Conservation (phyloP, 2,329 filamentous ascomycete species). For the Pyricularia sp. region DNA sequence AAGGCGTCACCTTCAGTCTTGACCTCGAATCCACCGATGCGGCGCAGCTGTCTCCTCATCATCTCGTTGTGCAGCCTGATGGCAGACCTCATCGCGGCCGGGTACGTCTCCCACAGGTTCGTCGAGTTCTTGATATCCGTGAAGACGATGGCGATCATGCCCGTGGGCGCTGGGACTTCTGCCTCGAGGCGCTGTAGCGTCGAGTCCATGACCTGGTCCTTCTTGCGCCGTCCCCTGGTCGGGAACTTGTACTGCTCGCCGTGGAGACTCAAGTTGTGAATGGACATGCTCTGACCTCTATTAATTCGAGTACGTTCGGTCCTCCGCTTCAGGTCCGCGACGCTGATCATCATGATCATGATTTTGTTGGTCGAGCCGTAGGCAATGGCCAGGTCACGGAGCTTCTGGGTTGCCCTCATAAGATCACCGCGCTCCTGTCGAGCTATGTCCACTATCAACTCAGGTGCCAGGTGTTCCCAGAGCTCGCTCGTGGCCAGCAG, state of each 20-base stretch:
- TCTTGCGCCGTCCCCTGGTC: slow-evolving; percentile 53
- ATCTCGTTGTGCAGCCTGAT: slow-evolving; percentile 97
- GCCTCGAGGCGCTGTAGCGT: slow-evolving; percentile 78
- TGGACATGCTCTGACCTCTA: slow-evolving; percentile 74
- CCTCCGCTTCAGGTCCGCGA: slow-evolving; percentile 80
- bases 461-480: slow-evolving; percentile 88
- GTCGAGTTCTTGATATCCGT: slow-evolving; percentile 99
- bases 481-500: slow-evolving; percentile 84
- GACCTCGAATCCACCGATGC: slow-evolving; percentile 95
- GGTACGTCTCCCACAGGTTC: slow-evolving; percentile 89
- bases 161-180: slow-evolving; percentile 84
- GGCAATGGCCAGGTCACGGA: slow-evolving; percentile 89
- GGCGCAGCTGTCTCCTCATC: slow-evolving; percentile 85
- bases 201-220: slow-evolving; percentile 69
- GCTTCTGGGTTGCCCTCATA: slow-evolving; percentile 90
- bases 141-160: slow-evolving; percentile 88
- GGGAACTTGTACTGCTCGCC: slow-evolving; percentile 59
- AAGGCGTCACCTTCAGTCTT: slow-evolving; percentile 99
- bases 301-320: slow-evolving; percentile 62
- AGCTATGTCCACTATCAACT: slow-evolving; percentile 85
- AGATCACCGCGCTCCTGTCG: slow-evolving; percentile 78
- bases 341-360: slow-evolving; percentile 98
- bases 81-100: slow-evolving; percentile 88
- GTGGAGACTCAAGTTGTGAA: slow-evolving; percentile 66
- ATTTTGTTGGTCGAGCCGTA: slow-evolving; percentile 92